Percentiles rank a stretch among this genome's conserved stretches.
Conservation (phyloP, 768 basidiomycete species). For the Tricholoma matsutake region DNA sequence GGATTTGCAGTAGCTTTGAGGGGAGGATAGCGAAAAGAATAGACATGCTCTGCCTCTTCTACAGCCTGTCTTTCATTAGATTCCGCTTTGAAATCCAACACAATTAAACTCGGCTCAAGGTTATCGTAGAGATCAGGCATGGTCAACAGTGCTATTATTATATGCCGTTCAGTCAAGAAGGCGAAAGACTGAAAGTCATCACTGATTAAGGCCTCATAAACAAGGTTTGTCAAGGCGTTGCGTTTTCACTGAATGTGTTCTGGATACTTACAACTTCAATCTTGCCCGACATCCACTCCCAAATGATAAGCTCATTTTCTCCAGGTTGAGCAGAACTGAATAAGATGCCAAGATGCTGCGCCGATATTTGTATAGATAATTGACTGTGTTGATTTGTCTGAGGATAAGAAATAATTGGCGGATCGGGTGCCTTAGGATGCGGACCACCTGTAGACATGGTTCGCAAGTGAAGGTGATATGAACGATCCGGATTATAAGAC, state of each 20-base stretch:
- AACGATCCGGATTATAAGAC: constrained; percentile 7
- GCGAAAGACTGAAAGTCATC: constrained; percentile 37
- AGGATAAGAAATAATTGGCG: constrained; percentile 29
- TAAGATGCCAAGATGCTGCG: constrained; percentile 49
- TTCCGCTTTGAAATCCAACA: constrained; percentile 39
- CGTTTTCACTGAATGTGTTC: background rate
- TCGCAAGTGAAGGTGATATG: constrained; percentile 41
- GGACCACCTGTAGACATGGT: constrained; percentile 41
- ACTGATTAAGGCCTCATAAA: constrained; percentile 22
- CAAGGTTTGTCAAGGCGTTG: background rate
- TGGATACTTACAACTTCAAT: constrained; percentile 43
- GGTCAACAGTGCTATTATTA: constrained; percentile 33
- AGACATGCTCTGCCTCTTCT: constrained; percentile 28
- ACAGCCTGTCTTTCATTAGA: constrained; percentile 25
- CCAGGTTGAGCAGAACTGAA: constrained; percentile 32
- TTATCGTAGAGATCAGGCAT: constrained; percentile 18
- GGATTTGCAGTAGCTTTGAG: constrained; percentile 25
- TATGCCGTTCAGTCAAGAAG: constrained; percentile 38
- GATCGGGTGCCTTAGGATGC: constrained; percentile 41
- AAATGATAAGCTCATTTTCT: constrained; percentile 50
- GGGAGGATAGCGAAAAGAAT: constrained; percentile 42
- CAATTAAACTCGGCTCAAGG: constrained; percentile 27
- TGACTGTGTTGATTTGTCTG: constrained; percentile 18
- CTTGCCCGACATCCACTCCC: constrained; percentile 65
- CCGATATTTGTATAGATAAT: constrained; percentile 52